Evolutionary conservation across 306 rosid species (phyloP), one percentile per base, ranked within the genome.

Genomic region (Lathyrus sativus): DNA sequence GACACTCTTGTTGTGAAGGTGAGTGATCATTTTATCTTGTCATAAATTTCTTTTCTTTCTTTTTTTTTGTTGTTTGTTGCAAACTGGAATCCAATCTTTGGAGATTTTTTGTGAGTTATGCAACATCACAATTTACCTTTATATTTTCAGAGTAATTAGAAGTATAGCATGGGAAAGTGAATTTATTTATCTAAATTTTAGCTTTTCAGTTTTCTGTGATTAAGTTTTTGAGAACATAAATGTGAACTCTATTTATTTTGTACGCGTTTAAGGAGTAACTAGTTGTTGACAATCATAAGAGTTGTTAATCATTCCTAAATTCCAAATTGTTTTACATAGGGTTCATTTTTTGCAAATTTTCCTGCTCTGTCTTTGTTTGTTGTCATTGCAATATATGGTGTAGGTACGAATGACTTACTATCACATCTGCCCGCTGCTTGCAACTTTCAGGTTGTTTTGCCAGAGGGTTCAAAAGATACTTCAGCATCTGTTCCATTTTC

Each of bases 381-480:
- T 67, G 26, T 53, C 29, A 22, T 48, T 64, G 17, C 48, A 35
- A 39, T 39, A 33, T 74, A 17, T 41, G 18, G 51, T 68, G 22
- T 33, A 66, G 61, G 62, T 35, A 68, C 62, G 63, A 29, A 68
- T 65, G 66, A 72, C 58, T 68, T 72, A 45, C 49, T 39, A 41
- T 70, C 8, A 8, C 67, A 46, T 54, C 62, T 68, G 60, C 64
- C 70, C 56, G 45, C 51, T 76, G 57, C 74, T 48, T 81, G 74
- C 61, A 14, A 71, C 67, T 66, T 77, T 62, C 92, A 95, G 99
- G 97, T 95, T 85, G 97, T 95, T 88, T 78, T 95, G 70, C 99
- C 99, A 0, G 97, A 95, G 89, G 99, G 97, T 65, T 88, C 99
- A 22, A 78, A 74, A 35, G 92, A 85, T 58, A 76, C 91, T 62